Evolutionary conservation across 805 yeast genomes (phyloP), one percentile per base, ranked within the genome.

Genomic region (Saturnispora dispora): DNA sequence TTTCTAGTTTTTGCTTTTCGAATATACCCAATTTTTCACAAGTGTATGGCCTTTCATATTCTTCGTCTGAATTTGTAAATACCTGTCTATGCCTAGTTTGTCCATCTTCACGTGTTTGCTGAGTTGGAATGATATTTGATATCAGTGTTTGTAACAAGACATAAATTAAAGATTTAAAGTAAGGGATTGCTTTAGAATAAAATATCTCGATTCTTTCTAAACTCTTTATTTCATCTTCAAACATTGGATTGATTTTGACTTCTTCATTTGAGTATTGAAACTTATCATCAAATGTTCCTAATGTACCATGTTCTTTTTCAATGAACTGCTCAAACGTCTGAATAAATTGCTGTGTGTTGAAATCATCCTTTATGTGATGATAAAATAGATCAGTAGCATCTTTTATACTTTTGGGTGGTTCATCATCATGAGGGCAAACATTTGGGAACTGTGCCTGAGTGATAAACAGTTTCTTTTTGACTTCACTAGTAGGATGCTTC

Each of bases 351-450:
- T 79, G 75, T 15, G 79, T 72, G n/a, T 82, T 76, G 50, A 86
- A 76, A 45, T 85, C 82, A 22, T 84, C 83, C 51, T 79, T 73
- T 2, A 87, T 75, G 15, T 85, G 78, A 10, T 77, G 68, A 28
- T 76, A 73, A 54, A 88, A 76, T 8, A 91, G 75, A 13, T 77
- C 76, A 23, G 87, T 75, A 0, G 96, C 96, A 63, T 91, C 96
- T 45, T 76, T 71, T 28, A 90, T 81, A 54, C 95, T 88, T 39
- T 69, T 74, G 0, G 97, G 97, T 0, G 82, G 79, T 5, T 63
- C 70, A 17, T 57, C 46, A 3, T 52, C 40, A 15, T 57, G 56
- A 4, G 71, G 70, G 49, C 64, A 63, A 32, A 67, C 56, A 48
- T 67, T 67, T 3, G 67, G 71, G 49, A 51, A 65, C 47, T 58